A percentile compares a stretch with the other conserved stretches of the same genome.
phyloP scores from a whole-genome alignment of 2,329 filamentous ascomycete genomes.

The Penicillium rolfsii region DNA sequence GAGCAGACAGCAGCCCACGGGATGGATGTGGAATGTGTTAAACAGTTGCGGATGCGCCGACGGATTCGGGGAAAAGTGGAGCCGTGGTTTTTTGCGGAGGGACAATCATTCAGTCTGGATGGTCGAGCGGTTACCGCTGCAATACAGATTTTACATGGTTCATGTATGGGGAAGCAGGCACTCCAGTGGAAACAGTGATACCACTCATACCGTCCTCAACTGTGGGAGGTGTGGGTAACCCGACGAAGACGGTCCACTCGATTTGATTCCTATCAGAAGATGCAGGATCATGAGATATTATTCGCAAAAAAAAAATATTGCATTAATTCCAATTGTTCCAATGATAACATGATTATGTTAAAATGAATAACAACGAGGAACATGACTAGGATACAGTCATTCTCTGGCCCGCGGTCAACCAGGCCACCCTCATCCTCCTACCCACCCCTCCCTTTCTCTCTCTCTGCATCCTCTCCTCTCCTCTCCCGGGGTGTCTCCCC shows the following conservation, averaged over 20 bases:
- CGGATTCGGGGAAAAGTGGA: conserved; percentile 37
- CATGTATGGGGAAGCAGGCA: neutral
- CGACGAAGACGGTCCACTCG: conserved; percentile 2
- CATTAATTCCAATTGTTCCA: too few species aligned
- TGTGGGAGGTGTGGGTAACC: conserved; percentile 1
- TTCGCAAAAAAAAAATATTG: too few species aligned
- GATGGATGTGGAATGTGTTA: conserved; percentile 12
- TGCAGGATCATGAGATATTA: neutral
- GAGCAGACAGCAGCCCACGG: neutral
- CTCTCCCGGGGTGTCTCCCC: neutral
- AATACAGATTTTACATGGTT: neutral
- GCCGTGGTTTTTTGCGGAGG: conserved; percentile 32
- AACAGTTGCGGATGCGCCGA: conserved; percentile 20
- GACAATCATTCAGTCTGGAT: neutral
- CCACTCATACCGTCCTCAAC: neutral
- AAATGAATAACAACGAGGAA: neutral
- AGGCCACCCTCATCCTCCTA: neutral
- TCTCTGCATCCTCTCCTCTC: neutral
- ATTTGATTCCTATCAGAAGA: neutral
- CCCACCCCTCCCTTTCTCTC: neutral
- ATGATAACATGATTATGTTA: neutral
- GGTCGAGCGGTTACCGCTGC: neutral
- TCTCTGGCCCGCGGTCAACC: neutral
- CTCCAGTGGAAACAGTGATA: neutral
- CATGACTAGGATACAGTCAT: neutral